phyloP scores from a whole-genome alignment of 257 asterid genomes.

The Avicennia marina region DNA sequence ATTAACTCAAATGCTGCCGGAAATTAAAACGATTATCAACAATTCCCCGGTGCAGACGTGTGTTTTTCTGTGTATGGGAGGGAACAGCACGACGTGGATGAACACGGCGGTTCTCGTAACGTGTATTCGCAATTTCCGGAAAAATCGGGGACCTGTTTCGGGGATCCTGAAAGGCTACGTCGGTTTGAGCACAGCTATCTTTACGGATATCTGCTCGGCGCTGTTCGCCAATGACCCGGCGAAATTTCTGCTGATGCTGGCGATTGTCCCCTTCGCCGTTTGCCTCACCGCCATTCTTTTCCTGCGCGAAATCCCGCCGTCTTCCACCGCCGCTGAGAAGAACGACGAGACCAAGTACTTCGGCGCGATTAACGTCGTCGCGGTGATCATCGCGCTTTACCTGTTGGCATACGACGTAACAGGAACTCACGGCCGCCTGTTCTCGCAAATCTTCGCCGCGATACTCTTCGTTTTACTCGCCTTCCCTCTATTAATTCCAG shows the following conservation, averaged over 20 bases:
- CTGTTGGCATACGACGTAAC: slow-evolving; percentile 59
- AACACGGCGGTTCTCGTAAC: slow-evolving; percentile 89
- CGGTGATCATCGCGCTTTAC: slow-evolving; percentile 68
- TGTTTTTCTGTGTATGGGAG: slow-evolving; percentile 90
- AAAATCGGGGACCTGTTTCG: slow-evolving; percentile 84
- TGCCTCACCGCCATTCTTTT: slow-evolving; percentile 69
- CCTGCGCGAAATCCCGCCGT: slow-evolving; percentile 92
- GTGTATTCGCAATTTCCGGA: slow-evolving; percentile 80
- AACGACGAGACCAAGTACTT: slow-evolving; percentile 58
- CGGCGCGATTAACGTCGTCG: slow-evolving; percentile 66
- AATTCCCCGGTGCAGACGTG: slow-evolving; percentile 49
- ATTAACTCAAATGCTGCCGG: no score
- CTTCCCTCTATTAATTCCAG: slow-evolving; percentile 64
- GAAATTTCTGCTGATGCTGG: slow-evolving; percentile 65
- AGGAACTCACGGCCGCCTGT: slow-evolving; percentile 49
- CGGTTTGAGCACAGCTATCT: slow-evolving; percentile 93
- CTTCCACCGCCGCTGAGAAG: slow-evolving; percentile 60
- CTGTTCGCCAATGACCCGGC: slow-evolving; percentile 79
- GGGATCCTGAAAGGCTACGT: slow-evolving; percentile 92
- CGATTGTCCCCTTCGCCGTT: slow-evolving; percentile 58
- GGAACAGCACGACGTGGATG: slow-evolving; percentile 99
- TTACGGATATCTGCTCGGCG: slow-evolving; percentile 92
- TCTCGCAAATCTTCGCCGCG: slow-evolving; percentile 60
- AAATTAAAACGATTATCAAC: no score
- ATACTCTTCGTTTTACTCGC: slow-evolving; percentile 54